Base-by-base conservation (phyloP, 257 asterid genomes). In the Fraxinus cuspidata region DNA sequence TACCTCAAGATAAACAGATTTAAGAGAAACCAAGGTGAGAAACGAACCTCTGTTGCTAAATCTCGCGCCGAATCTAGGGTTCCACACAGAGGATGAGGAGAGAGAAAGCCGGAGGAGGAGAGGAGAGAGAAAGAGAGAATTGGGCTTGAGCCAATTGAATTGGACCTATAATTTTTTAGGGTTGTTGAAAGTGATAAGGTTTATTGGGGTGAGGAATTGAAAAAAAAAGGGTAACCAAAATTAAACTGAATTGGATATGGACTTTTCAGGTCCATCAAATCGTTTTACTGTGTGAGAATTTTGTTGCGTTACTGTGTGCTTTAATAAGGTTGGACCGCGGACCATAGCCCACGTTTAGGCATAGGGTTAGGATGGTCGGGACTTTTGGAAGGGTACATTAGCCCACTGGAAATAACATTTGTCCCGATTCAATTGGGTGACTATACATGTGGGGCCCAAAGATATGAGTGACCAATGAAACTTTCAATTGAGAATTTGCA, bases 211-310 rank as follows among this genome's bases (percentile, higher is more conserved):
- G 86, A 83, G 85, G 76, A 53, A 37, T 51, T 76, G 75, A 16
- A 23, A 70, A 23, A 70, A 23, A 63, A 71, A 29, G 78, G 67
- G 65, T 49, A 64, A 73, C 58, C 75, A 74, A 78, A 58, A 83
- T 78, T 83, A 86, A 90, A 91, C 69, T 75, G 88, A 69, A 88
- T 87, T 92, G 96, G 95, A 92, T 90, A 80, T 91, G 98, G 96
- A 89, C 96, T 90, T 87, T 23, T 89, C 76, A 90, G 90, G 96
- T 90, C 97, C 97, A 90, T 75, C 84, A 75, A 77, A 80, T 76
- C 70, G 78, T 66, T 58, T 31, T n/a, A 51, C 64, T 78, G 82
- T 74, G 92, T 81, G 88, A 67, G 51, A 78, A 75, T 34, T 51
- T 63, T 27, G 32, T 42, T 79, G 89, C 79, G 38, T 80, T 49